A percentile compares a stretch with the other conserved stretches of the same genome.
These are phyloP conservation scores for Vanrija pseudolonga DNA, from an alignment of 1,284 basidiomycete genomes.

Conservation along the genomic window DNA sequence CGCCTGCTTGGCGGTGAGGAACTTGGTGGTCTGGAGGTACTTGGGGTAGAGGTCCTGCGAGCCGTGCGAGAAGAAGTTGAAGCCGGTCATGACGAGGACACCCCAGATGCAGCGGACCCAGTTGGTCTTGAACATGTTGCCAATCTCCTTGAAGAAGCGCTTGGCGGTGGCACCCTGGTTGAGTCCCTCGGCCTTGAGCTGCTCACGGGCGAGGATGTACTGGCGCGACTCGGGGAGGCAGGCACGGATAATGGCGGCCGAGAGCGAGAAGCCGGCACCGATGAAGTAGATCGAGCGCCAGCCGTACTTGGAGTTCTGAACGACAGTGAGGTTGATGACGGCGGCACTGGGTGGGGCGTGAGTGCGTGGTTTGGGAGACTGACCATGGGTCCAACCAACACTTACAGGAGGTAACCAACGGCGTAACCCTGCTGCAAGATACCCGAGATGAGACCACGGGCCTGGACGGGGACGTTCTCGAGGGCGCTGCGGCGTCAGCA, in stretches of 20 bases:
- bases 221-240: conserved; percentile 75
- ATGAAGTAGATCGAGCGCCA: conserved; percentile 56
- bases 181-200: conserved; percentile 44
- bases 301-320: conserved; percentile 40
- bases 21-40: conserved; percentile 57
- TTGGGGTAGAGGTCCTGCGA: conserved; percentile 67
- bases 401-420: conserved; percentile 47
- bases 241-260: conserved; percentile 68
- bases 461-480: conserved; percentile 82
- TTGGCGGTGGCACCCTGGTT: conserved; percentile 56
- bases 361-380: neutral
- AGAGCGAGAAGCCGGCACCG: conserved; percentile 64
- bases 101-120: conserved; percentile 82
- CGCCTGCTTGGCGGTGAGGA: conserved; percentile 56
- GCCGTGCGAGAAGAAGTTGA: conserved; percentile 91
- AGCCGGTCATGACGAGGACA: conserved; percentile 54
- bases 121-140: conserved; percentile 72
- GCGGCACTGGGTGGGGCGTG: conserved; percentile 47
- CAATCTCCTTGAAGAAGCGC: conserved; percentile 67
- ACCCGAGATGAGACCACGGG: conserved; percentile 80
- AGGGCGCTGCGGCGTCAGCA: conserved; percentile 59
- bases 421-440: conserved; percentile 80
- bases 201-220: conserved; percentile 55
- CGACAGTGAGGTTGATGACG: conserved; percentile 65
- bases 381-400: conserved; percentile 11